Evolutionary conservation across 208 protist genomes (phyloP).

Genomic region (Leishmania tropica): DNA sequence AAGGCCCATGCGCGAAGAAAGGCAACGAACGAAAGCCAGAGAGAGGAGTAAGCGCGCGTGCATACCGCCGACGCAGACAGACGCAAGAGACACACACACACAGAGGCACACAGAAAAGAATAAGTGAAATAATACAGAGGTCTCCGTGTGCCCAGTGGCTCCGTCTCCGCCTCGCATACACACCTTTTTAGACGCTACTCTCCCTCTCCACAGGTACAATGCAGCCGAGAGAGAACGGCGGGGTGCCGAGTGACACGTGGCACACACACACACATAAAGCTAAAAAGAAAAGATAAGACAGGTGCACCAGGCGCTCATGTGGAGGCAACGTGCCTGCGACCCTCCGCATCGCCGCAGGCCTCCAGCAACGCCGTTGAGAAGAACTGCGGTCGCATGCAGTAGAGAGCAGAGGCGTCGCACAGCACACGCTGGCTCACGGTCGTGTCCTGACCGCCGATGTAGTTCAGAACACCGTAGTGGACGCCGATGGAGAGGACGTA

Average conservation of each 20-base stretch:
- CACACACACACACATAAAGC: background rate
- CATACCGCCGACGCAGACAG: background rate
- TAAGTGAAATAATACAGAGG: no score
- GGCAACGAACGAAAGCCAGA: background rate
- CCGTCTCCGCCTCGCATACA: background rate
- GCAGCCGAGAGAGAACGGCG: background rate
- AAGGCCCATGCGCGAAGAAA: background rate
- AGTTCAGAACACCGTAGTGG: constrained; percentile 45
- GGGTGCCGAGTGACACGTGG: background rate
- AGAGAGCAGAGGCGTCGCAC: constrained; percentile 34
- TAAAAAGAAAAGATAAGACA: no score
- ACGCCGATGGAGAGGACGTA: constrained; percentile 59
- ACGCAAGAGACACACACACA: background rate
- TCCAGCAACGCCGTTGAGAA: constrained; percentile 40
- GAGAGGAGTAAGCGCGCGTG: background rate
- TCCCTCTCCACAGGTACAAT: background rate
- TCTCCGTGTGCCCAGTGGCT: background rate
- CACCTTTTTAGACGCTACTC: background rate
- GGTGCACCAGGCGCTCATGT: background rate
- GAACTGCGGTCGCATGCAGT: constrained; percentile 47
- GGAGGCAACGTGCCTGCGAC: constrained; percentile 19
- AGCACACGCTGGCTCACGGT: constrained; percentile 48
- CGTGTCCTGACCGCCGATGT: constrained; percentile 61
- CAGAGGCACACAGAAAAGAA: background rate
- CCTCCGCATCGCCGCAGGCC: constrained; percentile 36